A percentile compares a stretch with the other conserved stretches of the same genome.
Evolutionary conservation across 1,284 basidiomycete species (phyloP).

Genomic region (Cerioporus squamosus): DNA sequence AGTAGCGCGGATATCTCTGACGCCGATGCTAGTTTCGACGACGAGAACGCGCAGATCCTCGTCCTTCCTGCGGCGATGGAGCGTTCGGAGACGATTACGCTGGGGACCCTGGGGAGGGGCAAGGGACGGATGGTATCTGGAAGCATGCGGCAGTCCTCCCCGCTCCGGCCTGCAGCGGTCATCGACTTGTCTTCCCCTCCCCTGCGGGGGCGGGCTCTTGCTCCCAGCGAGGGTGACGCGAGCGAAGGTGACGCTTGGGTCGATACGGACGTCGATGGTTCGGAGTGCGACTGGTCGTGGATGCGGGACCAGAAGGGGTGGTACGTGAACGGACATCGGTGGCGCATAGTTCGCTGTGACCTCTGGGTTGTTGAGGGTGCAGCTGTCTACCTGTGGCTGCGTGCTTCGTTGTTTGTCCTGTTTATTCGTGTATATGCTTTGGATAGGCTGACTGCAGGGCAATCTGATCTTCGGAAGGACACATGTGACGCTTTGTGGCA

Average conservation of each 20-base stretch:
- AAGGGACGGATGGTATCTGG: conserved; percentile 15
- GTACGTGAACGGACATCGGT: conserved; percentile 20
- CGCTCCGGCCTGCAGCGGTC: conserved; percentile 11
- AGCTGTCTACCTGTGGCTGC: not conserved
- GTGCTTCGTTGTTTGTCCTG: not conserved
- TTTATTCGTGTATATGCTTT: conserved; percentile 8
- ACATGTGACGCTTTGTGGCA: too few species aligned
- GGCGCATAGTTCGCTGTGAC: conserved; percentile 13
- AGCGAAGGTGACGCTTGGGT: conserved; percentile 40
- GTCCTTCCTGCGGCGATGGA: conserved; percentile 12
- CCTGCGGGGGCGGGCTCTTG: not conserved
- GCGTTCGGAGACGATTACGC: conserved; percentile 9
- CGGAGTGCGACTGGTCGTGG: conserved; percentile 26
- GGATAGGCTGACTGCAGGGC: too few species aligned
- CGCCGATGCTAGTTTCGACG: not conserved
- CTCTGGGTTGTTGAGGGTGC: too few species aligned
- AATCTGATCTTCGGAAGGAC: too few species aligned
- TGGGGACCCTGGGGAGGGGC: conserved; percentile 12
- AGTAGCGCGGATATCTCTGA: not conserved
- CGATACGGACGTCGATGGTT: conserved; percentile 40
- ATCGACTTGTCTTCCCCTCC: conserved; percentile 15
- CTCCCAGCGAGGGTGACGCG: conserved; percentile 8
- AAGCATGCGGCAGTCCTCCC: conserved; percentile 18
- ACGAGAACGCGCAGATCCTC: conserved; percentile 7
- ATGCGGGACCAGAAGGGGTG: not conserved